A percentile compares a stretch with the other conserved stretches of the same genome.
Conservation (phyloP, 2,329 filamentous ascomycete species). For the Alternaria atra region DNA sequence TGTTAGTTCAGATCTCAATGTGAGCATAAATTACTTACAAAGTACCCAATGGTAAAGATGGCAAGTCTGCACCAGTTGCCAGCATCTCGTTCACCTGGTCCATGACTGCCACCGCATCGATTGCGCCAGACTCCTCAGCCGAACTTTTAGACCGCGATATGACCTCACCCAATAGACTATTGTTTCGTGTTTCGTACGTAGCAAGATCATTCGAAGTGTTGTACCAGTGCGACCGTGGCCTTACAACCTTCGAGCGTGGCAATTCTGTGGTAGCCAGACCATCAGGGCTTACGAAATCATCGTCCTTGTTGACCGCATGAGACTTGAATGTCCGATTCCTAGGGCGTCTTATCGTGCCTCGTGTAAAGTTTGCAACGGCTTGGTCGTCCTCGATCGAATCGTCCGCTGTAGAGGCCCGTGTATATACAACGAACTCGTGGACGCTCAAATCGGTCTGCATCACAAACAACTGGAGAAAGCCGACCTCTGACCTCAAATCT, state of each 20-base stretch:
- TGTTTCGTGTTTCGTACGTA: constrained; percentile 14
- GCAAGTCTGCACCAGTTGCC: constrained; percentile 2
- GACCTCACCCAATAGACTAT: constrained; percentile 24
- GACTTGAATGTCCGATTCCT: constrained; percentile 2
- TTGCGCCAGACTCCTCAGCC: not conserved
- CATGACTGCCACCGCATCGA: constrained; percentile 24
- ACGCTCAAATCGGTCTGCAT: constrained; percentile 37
- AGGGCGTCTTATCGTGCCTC: constrained; percentile 22
- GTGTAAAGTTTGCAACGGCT: constrained; percentile 29
- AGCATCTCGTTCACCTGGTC: constrained; percentile 27
- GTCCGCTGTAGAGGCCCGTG: constrained; percentile 5
- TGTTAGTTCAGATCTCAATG: constrained; percentile 9
- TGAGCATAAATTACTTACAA: constrained; percentile 30
- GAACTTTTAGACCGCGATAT: constrained; percentile 10
- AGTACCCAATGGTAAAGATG: constrained; percentile 25
- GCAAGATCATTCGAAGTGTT: not conserved
- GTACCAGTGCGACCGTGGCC: constrained; percentile 11
- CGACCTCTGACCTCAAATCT: constrained; percentile 26
- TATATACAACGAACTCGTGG: constrained; percentile 34
- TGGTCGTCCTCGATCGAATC: not conserved
- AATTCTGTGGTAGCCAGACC: constrained; percentile 20
- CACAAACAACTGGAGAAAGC: constrained; percentile 41
- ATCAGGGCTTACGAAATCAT: constrained; percentile 43
- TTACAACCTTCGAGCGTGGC: constrained; percentile 21
- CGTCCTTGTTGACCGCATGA: constrained; percentile 23